These are phyloP conservation scores for Sporothrix schenckii DNA, from an alignment of 2,329 filamentous ascomycete species.

Conservation along the genomic window DNA sequence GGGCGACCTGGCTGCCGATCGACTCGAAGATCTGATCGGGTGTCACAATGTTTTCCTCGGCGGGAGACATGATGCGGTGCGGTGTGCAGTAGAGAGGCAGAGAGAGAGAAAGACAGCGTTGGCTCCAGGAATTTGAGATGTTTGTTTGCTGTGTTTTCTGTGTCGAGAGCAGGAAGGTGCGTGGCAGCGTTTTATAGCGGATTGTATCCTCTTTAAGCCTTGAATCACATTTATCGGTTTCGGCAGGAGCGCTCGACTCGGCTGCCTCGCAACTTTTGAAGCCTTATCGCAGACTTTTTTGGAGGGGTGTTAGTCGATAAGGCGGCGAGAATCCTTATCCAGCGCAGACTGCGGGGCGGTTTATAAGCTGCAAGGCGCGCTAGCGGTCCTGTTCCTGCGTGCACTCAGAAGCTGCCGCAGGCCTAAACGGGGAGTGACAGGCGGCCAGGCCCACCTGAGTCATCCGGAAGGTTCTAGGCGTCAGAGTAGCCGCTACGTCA, in stretches of 20 bases:
- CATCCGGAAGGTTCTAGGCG: conserved; percentile 37
- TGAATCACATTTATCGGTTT: background rate
- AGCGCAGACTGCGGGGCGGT: conserved; percentile 26
- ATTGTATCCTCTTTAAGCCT: background rate
- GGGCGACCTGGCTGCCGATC: conserved; percentile 64
- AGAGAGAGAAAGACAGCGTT: too few relatives aligned
- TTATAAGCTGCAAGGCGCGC: conserved; percentile 32
- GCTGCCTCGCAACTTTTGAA: conserved; percentile 17
- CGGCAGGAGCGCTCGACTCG: background rate
- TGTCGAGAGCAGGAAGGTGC: background rate
- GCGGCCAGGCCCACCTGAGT: conserved; percentile 22
- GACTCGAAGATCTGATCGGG: conserved; percentile 62
- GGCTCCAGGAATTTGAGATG: background rate
- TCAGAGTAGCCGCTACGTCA: conserved; percentile 20
- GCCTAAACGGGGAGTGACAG: background rate
- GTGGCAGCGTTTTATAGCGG: background rate
- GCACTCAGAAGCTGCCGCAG: background rate
- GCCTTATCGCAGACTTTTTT: conserved; percentile 32
- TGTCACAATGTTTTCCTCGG: conserved; percentile 44
- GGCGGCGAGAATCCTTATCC: conserved; percentile 21
- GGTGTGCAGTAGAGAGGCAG: background rate
- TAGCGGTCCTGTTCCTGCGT: conserved; percentile 2
- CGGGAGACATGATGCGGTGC: conserved; percentile 41
- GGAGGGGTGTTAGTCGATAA: conserved; percentile 33
- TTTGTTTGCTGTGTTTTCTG: background rate